These are phyloP conservation scores for Trichoderma afroharzianum DNA, from an alignment of 2,329 filamentous ascomycete genomes.

Conservation along the genomic window DNA sequence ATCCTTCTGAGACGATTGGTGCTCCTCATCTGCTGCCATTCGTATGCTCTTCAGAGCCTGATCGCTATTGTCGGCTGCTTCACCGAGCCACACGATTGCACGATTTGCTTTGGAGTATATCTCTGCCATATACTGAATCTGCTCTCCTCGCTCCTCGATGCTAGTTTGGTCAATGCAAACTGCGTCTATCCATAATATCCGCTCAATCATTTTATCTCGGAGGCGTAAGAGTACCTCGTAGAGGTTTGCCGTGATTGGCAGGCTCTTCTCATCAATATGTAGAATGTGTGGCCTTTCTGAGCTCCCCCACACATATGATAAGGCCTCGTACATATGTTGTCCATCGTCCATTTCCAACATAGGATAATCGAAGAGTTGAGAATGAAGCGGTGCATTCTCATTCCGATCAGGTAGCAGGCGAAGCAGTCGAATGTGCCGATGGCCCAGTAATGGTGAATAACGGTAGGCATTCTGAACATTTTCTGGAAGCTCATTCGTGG, in stretches of 20 bases:
- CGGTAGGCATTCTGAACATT: neutral
- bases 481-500: neutral
- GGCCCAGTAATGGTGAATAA: neutral
- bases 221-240: neutral
- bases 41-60: constrained; percentile 1
- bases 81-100: constrained; percentile 15
- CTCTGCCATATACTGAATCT: constrained; percentile 12
- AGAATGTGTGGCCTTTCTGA: neutral
- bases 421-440: constrained; percentile 1
- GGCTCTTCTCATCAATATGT: neutral
- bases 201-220: neutral
- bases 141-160: neutral
- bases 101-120: constrained; percentile 15
- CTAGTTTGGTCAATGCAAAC: constrained; percentile 14
- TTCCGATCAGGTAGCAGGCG: neutral
- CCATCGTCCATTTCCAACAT: neutral
- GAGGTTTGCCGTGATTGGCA: constrained; percentile 12
- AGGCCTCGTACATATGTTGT: neutral
- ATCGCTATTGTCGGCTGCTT: neutral
- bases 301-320: constrained; percentile 15
- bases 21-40: neutral
- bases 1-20: no score
- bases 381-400: neutral
- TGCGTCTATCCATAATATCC: constrained; percentile 15
- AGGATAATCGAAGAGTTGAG: constrained; percentile 3